phyloP scores from a whole-genome alignment of 2,329 filamentous ascomycete genomes.

The Trichoderma sp. region DNA sequence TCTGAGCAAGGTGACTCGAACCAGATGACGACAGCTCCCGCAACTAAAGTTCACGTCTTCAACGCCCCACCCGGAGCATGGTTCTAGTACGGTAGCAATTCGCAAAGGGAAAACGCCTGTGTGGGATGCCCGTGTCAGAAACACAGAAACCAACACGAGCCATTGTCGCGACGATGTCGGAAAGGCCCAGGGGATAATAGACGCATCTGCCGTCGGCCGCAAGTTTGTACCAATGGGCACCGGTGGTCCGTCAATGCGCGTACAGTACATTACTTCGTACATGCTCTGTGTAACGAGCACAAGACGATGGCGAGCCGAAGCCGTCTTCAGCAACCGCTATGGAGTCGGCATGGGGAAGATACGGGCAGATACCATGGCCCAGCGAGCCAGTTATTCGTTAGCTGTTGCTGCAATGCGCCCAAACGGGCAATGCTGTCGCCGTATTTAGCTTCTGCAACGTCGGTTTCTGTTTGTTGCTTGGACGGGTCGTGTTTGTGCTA shows the following conservation, averaged over 20 bases:
- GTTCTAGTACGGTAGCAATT: background rate
- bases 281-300: conserved; percentile 4
- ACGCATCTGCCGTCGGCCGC: background rate
- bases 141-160: background rate
- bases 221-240: background rate
- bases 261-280: too few relatives aligned
- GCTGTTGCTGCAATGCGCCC: background rate
- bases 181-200: background rate
- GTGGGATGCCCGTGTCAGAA: background rate
- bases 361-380: background rate
- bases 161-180: background rate
- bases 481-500: background rate
- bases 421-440: conserved; percentile 5
- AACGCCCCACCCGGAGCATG: background rate
- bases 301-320: conserved; percentile 3
- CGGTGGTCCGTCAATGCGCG: background rate
- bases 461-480: background rate
- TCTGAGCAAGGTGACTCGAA: background rate
- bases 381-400: background rate
- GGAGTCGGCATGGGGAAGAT: conserved; percentile 5
- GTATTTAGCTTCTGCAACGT: background rate
- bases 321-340: conserved; percentile 3
- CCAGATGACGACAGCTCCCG: background rate
- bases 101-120: background rate
- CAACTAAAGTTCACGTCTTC: background rate